Conservation (phyloP, 257 asterid species). For the Dorcoceras hygrometricum region DNA sequence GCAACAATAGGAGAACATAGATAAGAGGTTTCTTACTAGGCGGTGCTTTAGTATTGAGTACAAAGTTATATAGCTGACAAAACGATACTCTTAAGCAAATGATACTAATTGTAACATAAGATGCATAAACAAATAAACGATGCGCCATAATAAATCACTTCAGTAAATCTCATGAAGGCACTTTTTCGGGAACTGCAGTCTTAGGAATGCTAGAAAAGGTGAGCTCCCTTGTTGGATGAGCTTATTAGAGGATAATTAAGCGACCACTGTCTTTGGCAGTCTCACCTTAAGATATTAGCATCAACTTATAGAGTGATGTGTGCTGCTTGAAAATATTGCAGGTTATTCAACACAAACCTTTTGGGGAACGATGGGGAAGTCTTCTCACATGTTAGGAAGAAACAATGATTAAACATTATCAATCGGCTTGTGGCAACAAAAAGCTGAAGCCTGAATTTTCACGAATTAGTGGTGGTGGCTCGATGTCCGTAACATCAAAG, state of each 20-base stretch:
- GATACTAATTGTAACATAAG: too few relatives aligned
- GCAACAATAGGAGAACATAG: background rate
- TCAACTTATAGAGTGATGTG: background rate
- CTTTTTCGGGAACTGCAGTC: too few relatives aligned
- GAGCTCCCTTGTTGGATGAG: too few relatives aligned
- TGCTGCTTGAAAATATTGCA: background rate
- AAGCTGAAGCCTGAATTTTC: conserved; percentile 98
- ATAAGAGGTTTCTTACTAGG: background rate
- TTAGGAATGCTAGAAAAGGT: too few relatives aligned
- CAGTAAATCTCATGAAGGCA: too few relatives aligned
- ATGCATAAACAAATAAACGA: too few relatives aligned
- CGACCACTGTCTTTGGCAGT: background rate
- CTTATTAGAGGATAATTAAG: too few relatives aligned
- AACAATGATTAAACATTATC: conserved; percentile 24
- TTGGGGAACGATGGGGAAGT: conserved; percentile 19
- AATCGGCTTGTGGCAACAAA: conserved; percentile 69
- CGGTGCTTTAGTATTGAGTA: background rate
- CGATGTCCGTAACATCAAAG: conserved; percentile 79
- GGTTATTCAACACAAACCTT: conserved; percentile 24
- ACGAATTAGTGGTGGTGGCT: conserved; percentile 97
- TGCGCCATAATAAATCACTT: too few relatives aligned
- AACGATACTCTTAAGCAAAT: background rate
- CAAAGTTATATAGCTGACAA: background rate
- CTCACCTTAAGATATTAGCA: background rate
- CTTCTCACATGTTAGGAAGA: conserved; percentile 15